Percentiles rank a stretch among this genome's conserved stretches.
Evolutionary conservation across 257 asterid species (phyloP).

Genomic region (Rhazya stricta): DNA sequence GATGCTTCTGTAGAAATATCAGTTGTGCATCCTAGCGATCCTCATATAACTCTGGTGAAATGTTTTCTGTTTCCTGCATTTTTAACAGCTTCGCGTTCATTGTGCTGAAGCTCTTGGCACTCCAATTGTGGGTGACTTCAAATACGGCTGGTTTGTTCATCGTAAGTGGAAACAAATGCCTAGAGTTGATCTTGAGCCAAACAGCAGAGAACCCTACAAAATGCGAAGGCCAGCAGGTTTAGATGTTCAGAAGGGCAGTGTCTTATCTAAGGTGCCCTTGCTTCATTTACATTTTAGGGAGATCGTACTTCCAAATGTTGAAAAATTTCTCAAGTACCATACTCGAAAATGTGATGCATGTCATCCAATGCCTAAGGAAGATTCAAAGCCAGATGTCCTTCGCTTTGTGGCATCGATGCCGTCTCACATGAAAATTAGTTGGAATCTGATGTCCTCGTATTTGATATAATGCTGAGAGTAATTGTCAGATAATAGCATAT

Average conservation of each 20-base stretch:
- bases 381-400: conserved; percentile 45
- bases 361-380: conserved; percentile 21
- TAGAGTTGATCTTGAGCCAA: conserved; percentile 73
- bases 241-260: conserved; percentile 94
- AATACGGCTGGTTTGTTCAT: conserved; percentile 87
- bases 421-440: conserved; percentile 89
- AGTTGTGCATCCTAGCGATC: not conserved
- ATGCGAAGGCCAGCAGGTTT: conserved; percentile 75
- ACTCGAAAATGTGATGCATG: conserved; percentile 6
- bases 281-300: conserved; percentile 89
- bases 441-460: conserved; percentile 51
- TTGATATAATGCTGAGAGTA: conserved; percentile 10
- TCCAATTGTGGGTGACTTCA: conserved; percentile 92
- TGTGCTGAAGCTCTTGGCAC: conserved; percentile 97
- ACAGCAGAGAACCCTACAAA: conserved; percentile 61
- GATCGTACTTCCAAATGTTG: conserved; percentile 75
- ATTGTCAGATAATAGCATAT: not conserved
- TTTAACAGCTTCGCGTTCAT: conserved; percentile 77
- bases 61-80: not conserved
- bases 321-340: conserved; percentile 54
- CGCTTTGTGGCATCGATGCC: conserved; percentile 89
- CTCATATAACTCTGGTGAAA: not conserved
- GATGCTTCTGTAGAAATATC: not conserved
- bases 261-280: conserved; percentile 75
- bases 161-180: conserved; percentile 91